phyloP scores from a whole-genome alignment of 768 basidiomycete genomes.

The Termitomyces sp. region DNA sequence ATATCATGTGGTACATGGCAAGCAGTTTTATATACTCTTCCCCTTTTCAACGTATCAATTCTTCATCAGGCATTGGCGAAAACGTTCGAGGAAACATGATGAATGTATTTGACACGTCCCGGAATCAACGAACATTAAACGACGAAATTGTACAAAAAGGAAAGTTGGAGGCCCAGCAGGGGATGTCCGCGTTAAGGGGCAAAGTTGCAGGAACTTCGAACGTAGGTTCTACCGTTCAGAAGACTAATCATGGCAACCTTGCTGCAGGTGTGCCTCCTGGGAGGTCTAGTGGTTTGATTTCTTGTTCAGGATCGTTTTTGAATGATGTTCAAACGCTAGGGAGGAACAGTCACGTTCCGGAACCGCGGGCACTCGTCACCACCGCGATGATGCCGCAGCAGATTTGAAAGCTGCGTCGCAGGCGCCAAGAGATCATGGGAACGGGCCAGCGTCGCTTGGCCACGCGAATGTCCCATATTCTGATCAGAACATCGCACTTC shows the following conservation, averaged over 20 bases:
- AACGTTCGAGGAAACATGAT: slow-evolving; percentile 38
- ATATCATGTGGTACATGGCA: slow-evolving; percentile 1
- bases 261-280: not conserved
- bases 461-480: not conserved
- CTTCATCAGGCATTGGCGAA: slow-evolving; percentile 34
- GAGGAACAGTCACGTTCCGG: not conserved
- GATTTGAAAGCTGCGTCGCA: not conserved
- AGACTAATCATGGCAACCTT: not conserved
- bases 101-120: slow-evolving; percentile 32
- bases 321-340: not conserved
- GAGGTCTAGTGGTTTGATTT: not conserved
- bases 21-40: not conserved
- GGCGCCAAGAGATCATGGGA: not conserved
- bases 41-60: not conserved
- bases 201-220: not conserved
- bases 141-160: slow-evolving; percentile 33
- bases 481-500: not conserved
- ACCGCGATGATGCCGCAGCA: not conserved
- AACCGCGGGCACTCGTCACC: not conserved
- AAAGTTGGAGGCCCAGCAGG: slow-evolving; percentile 33
- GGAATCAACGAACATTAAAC: slow-evolving; percentile 22
- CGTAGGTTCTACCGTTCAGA: not conserved
- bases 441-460: not conserved
- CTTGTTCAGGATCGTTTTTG: not conserved
- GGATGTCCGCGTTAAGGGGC: slow-evolving; percentile 25